Evolutionary conservation across 106 monocot genomes (phyloP).

Genomic region (Posidonia australis): DNA sequence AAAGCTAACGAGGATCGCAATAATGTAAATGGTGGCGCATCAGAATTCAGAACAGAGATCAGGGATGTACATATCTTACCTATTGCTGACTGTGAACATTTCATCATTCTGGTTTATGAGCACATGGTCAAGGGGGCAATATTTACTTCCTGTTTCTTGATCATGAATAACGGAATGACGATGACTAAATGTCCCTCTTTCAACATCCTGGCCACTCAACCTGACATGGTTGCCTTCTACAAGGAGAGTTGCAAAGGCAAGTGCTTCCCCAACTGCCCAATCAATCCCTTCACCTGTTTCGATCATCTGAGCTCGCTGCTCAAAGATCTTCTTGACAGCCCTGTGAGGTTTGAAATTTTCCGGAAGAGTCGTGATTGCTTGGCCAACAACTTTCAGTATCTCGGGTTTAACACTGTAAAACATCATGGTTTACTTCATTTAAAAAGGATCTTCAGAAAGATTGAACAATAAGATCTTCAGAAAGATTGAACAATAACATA

Average conservation of each 20-base stretch:
- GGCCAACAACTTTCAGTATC: conserved; percentile 64
- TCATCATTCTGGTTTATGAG: conserved; percentile 66
- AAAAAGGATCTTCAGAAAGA: no score
- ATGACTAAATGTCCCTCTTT: conserved; percentile 88
- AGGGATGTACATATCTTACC: conserved; percentile 21
- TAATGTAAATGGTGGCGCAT: no score
- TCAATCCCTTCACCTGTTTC: conserved; percentile 73
- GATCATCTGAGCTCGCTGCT: conserved; percentile 63
- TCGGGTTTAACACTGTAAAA: conserved; percentile 62
- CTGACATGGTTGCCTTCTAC: conserved; percentile 74
- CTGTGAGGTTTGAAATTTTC: conserved; percentile 70
- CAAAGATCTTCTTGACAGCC: conserved; percentile 62
- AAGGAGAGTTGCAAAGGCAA: conserved; percentile 73
- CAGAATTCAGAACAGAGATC: no score
- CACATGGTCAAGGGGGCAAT: conserved; percentile 66
- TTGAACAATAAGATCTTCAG: neutral
- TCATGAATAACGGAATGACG: conserved; percentile 67
- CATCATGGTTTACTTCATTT: no score
- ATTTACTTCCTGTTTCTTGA: conserved; percentile 54
- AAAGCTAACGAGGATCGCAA: no score
- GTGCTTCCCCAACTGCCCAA: conserved; percentile 72
- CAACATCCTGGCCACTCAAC: conserved; percentile 81
- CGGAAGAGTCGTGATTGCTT: conserved; percentile 64
- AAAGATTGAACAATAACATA: neutral
- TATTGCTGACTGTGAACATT: conserved; percentile 80